Base-by-base conservation (phyloP, 108 stramenopile genomes). In the Cyclotella atomus region DNA sequence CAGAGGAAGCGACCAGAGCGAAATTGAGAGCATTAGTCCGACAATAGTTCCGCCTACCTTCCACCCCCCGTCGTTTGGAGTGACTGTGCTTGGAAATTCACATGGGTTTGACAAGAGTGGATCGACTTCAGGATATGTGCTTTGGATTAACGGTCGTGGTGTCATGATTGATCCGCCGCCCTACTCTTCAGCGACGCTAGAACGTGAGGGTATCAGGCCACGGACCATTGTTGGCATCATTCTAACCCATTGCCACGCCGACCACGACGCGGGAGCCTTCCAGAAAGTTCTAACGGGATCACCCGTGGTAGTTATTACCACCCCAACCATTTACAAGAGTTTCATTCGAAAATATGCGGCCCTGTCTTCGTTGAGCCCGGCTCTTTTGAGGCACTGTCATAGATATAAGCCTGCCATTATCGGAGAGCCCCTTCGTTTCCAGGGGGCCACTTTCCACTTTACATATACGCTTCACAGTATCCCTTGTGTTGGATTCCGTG, bases 91-190 rank as follows among this genome's bases (percentile, higher is more conserved):
- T 16, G 95, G 97, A 5, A 96, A 93, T 83, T 96, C 95, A 0
- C 95, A 96, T 70, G 95, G 97, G 3, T 97, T 97, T 74, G 97
- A 97, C 38, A 86, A 89, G 55, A 93, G 81, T 65, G 97, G 97
- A 35, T 94, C 92, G n/a, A 90, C 91, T 16, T 90, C 91, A 57
- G 97, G 97, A 10, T 97, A 95, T 80, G 97, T 97, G 21, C 73
- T 97, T 20, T 97, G 96, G 97, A 89, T 97, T n/a, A 96, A 96
- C 59, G 88, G 97, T 1, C 55, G 93, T 29, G 97, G 97, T 10
- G 85, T 96, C 17, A 97, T 97, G 97, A 95, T 97, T 47, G 97
- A 97, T 65, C 97, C 97, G 0, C 97, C 97, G 9, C 97, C 97
- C 15, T 94, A 91, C 52, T 91, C 93, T 16, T 90, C 90, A 24